Percentiles rank a stretch among this genome's conserved stretches.
These are phyloP conservation scores for Aspergillus brunneoviolaceus DNA, from an alignment of 2,329 filamentous ascomycete genomes.

Conservation along the genomic window DNA sequence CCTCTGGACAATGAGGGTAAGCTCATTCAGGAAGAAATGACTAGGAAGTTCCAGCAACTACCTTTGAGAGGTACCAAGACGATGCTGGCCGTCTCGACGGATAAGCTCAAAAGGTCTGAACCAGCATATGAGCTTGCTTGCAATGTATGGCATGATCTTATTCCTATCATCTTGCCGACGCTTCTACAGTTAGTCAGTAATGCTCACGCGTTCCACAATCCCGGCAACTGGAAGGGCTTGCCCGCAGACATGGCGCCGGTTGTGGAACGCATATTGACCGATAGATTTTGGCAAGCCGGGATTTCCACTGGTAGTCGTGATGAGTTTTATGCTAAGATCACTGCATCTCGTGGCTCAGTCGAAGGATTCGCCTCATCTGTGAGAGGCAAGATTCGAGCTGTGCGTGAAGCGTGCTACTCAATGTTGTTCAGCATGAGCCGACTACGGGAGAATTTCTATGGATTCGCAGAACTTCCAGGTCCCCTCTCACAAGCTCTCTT, in stretches of 20 bases:
- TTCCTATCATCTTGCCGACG: constrained; percentile 80
- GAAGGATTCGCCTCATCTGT: constrained; percentile 95
- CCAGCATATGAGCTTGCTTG: constrained; percentile 73
- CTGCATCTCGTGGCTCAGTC: constrained; percentile 81
- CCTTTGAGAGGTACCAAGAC: constrained; percentile 87
- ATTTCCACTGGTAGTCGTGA: constrained; percentile 95
- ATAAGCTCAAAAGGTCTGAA: constrained; percentile 75
- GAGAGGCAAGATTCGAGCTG: constrained; percentile 80
- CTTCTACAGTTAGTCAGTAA: constrained; percentile 83
- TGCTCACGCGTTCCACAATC: constrained; percentile 88
- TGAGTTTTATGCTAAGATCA: constrained; percentile 90
- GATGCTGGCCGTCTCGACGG: constrained; percentile 87
- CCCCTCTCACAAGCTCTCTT: constrained; percentile 84
- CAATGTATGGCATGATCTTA: constrained; percentile 78
- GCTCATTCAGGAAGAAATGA: constrained; percentile 73
- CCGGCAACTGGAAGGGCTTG: constrained; percentile 76
- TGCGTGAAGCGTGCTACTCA: constrained; percentile 90
- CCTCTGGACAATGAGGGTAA: constrained; percentile 77
- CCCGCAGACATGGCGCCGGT: constrained; percentile 73
- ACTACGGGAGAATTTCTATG: constrained; percentile 84
- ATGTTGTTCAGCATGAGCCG: constrained; percentile 92
- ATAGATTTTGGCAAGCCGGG: constrained; percentile 97
- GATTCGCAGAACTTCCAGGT: constrained; percentile 77
- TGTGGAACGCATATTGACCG: constrained; percentile 80
- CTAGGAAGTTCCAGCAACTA: constrained; percentile 71